phyloP scores from a whole-genome alignment of 139 green algal genomes.

The Yamagishiella unicocca region DNA sequence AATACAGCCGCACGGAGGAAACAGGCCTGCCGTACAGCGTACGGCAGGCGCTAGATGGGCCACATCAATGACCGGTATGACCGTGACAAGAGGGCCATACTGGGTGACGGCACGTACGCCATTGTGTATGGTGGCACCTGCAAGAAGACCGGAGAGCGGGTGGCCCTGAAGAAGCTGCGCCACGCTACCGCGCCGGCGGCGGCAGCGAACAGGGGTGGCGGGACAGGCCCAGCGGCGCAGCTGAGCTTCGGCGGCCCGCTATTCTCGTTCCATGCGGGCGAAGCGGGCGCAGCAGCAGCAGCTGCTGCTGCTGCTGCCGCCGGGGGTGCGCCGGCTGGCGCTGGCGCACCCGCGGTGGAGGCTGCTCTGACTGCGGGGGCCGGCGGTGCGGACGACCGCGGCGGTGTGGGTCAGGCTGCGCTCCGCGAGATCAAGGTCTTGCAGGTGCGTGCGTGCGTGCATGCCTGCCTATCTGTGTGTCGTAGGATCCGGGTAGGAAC shows the following conservation, averaged over 20 bases:
- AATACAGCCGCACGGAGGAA: no score
- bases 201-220: neutral
- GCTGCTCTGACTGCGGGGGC: neutral
- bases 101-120: conserved; percentile 34
- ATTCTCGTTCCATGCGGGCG: neutral
- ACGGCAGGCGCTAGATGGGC: conserved; percentile 32
- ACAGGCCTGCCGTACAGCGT: conserved; percentile 15
- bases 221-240: neutral
- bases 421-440: conserved; percentile 89
- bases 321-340: neutral
- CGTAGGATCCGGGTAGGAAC: neutral
- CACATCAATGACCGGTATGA: conserved; percentile 21
- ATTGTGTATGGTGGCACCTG: neutral
- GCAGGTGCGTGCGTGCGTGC: conserved; percentile 67
- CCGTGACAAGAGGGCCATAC: neutral
- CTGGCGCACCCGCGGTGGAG: neutral
- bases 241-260: neutral
- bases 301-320: neutral
- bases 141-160: conserved; percentile 64
- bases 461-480: neutral
- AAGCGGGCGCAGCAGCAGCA: neutral
- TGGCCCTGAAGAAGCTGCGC: conserved; percentile 84
- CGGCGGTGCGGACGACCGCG: conserved; percentile 70
- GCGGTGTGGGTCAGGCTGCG: conserved; percentile 83
- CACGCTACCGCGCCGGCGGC: neutral